Base-by-base conservation (phyloP, 192 early-diverging fungal genomes). In the Rhizophagus sp. region DNA sequence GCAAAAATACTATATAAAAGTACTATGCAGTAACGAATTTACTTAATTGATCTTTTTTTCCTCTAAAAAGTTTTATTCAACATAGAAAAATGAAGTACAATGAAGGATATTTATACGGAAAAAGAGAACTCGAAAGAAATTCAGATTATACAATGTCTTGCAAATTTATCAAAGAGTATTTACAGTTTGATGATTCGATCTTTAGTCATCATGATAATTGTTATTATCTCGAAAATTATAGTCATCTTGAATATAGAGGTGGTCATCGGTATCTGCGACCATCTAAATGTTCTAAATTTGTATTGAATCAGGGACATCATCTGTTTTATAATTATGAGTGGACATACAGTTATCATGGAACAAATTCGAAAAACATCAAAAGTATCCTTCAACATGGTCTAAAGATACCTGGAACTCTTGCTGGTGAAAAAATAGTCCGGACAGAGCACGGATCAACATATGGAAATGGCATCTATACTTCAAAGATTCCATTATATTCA, bases 291-390 rank as follows among this genome's bases (percentile, higher is more conserved):
- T 70, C 36, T 1, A 70, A 70, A n/a, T 70, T 70, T 22, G 39
- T 70, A 3, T 7, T 70, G 3, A 41, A 70, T 2, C 68, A 70
- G 19, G 68, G 68, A 70, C 6, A 70, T 11, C 39, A 44, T 5
- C 22, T 70, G n/a, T 70, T 34, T 70, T 25, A 41, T 24, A 41
- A 70, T 24, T 44, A 70, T 8, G 0, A 70, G 4, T 70, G 68
- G 68, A 70, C 36, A 9, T 70, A 70, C 68, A 70, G 68, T 41
- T 70, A 70, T 44, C 68, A 70, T n/a, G 68, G 33, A 41, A 70
- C 68, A 7, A 2, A 44, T 22, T 22, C 68, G 1, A n/a, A 44
- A 3, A 47, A 70, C 11, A 33, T 67, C 3, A 34, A 67, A 17
- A 67, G 65, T 33, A 67, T 67, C 4, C 11, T 67, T 11, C 9